A percentile compares a stretch with the other conserved stretches of the same genome.
Conservation (phyloP, 2,329 filamentous ascomycete species). For the Hymenoscyphus fructigenus region DNA sequence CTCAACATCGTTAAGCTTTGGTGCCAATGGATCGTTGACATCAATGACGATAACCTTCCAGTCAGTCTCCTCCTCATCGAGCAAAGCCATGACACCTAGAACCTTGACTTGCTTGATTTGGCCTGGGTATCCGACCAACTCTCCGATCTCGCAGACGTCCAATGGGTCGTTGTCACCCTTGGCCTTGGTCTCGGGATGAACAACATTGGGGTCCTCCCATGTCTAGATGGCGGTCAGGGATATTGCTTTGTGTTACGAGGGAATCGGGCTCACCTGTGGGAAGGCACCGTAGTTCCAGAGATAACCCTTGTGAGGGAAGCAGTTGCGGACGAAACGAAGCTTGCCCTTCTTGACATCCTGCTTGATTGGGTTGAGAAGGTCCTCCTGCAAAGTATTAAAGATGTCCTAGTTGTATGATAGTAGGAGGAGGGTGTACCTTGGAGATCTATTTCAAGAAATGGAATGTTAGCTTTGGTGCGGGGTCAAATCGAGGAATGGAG, state of each 20-base stretch:
- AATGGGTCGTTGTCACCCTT: slow-evolving; percentile 99
- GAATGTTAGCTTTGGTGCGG: slow-evolving; percentile 16
- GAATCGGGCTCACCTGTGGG: slow-evolving; percentile 69
- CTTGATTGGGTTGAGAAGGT: slow-evolving; percentile 98
- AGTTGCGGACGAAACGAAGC: slow-evolving; percentile 98
- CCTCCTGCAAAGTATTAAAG: slow-evolving; percentile 73
- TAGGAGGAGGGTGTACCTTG: background rate
- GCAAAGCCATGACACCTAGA: slow-evolving; percentile 96
- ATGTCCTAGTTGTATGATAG: slow-evolving; percentile 55
- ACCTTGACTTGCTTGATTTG: slow-evolving; percentile 99
- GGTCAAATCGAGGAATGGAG: slow-evolving; percentile 17
- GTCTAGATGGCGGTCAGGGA: slow-evolving; percentile 57
- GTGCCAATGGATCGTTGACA: slow-evolving; percentile 91
- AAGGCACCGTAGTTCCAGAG: slow-evolving; percentile 99
- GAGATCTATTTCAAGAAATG: slow-evolving; percentile 10
- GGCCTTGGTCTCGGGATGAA: slow-evolving; percentile 99
- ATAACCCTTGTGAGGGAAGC: slow-evolving; percentile 99
- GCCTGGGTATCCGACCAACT: slow-evolving; percentile 92
- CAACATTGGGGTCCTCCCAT: slow-evolving; percentile 95
- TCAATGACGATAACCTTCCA: slow-evolving; percentile 99
- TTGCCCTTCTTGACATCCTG: slow-evolving; percentile 99
- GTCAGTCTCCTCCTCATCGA: slow-evolving; percentile 99
- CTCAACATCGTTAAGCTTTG: slow-evolving; percentile 97
- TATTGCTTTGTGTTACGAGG: slow-evolving; percentile 3
- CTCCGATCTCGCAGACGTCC: slow-evolving; percentile 98